Evolutionary conservation across 2,329 filamentous ascomycete species (phyloP).

Genomic region (Aplosporella prunicola): DNA sequence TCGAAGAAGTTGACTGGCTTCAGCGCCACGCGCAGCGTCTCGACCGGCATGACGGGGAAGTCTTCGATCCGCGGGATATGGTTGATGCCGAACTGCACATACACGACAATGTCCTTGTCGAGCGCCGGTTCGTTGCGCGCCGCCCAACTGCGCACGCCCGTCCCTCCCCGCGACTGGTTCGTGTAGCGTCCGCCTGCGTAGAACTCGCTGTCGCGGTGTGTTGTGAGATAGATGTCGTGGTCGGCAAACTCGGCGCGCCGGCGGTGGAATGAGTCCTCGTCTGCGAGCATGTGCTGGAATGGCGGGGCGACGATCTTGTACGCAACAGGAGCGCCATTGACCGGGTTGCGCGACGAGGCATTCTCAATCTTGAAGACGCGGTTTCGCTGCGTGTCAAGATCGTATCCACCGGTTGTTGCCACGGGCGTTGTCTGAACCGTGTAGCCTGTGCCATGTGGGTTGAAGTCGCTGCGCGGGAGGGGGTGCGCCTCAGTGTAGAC

Average conservation of each 20-base stretch:
- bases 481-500: constrained; percentile 47
- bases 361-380: constrained; percentile 43
- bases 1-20: constrained; percentile 52
- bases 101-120: constrained; percentile 49
- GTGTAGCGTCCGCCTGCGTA: constrained; percentile 52
- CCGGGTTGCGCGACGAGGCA: constrained; percentile 32
- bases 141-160: constrained; percentile 40
- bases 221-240: constrained; percentile 49
- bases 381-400: constrained; percentile 37
- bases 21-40: constrained; percentile 48
- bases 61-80: constrained; percentile 48
- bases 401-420: constrained; percentile 41
- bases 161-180: constrained; percentile 48
- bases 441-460: constrained; percentile 47
- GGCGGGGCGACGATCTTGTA: constrained; percentile 42
- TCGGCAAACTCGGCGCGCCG: constrained; percentile 51
- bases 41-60: constrained; percentile 51
- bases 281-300: constrained; percentile 43
- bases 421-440: constrained; percentile 38
- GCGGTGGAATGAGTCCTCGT: constrained; percentile 45
- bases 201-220: constrained; percentile 49
- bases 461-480: constrained; percentile 48
- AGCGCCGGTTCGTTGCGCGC: constrained; percentile 44
- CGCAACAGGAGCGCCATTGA: constrained; percentile 40
- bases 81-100: constrained; percentile 49